Conservation (phyloP, 2,329 filamentous ascomycete genomes). For the Alternaria longipes region DNA sequence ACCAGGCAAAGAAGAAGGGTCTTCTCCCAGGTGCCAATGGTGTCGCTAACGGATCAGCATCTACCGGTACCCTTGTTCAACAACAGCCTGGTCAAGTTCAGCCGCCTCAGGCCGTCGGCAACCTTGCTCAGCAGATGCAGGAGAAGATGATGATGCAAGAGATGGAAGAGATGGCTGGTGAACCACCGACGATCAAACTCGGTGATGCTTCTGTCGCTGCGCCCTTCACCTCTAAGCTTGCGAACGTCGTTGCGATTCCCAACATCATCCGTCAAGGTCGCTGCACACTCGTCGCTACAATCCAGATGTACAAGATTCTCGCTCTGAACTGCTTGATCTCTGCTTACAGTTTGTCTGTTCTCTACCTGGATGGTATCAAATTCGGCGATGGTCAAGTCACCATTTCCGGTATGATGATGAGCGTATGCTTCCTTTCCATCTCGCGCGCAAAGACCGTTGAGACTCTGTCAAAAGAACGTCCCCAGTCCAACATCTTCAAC, state of each 20-base stretch:
- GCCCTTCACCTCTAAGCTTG: constrained; percentile 96
- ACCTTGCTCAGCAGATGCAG: constrained; percentile 75
- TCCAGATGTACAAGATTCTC: constrained; percentile 99
- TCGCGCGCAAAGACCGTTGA: constrained; percentile 97
- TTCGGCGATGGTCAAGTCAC: constrained; percentile 98
- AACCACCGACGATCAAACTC: constrained; percentile 95
- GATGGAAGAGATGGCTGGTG: constrained; percentile 75
- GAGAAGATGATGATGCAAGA: constrained; percentile 89
- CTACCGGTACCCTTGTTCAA: constrained; percentile 36
- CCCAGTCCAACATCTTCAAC: constrained; percentile 99
- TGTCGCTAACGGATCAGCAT: constrained; percentile 29
- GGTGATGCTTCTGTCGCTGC: constrained; percentile 97
- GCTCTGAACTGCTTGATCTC: constrained; percentile 97
- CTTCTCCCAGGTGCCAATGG: constrained; percentile 63
- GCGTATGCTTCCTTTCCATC: constrained; percentile 97
- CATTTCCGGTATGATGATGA: constrained; percentile 99
- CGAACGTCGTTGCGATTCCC: constrained; percentile 94
- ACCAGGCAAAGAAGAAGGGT: constrained; percentile 82
- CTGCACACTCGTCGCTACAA: constrained; percentile 96
- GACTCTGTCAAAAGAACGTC: constrained; percentile 92
- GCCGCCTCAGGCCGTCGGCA: constrained; percentile 70
- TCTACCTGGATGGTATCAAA: constrained; percentile 98
- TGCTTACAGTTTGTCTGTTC: constrained; percentile 93
- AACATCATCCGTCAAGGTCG: constrained; percentile 98
- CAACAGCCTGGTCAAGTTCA: constrained; percentile 60